Evolutionary conservation across 805 yeast genomes (phyloP).

Genomic region (Candida nitratophila): DNA sequence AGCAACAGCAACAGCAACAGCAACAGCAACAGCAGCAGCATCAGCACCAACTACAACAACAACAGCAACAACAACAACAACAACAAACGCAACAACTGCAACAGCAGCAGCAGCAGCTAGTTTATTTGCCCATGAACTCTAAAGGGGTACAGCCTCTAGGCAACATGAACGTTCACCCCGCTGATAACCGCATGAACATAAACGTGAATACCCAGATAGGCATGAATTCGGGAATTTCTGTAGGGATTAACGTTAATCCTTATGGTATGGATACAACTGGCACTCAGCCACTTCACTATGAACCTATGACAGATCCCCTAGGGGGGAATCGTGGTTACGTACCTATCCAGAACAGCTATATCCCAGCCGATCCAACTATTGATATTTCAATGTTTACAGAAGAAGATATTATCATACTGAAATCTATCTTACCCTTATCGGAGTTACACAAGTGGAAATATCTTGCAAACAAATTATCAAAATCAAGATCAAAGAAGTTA

Average conservation of each 20-base stretch:
- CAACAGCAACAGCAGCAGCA: background rate
- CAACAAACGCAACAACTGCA: background rate
- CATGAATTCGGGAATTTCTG: too few species aligned
- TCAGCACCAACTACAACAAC: background rate
- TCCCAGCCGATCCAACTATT: slow-evolving; percentile 18
- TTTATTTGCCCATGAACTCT: background rate
- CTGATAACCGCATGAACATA: too few species aligned
- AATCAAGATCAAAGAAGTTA: slow-evolving; percentile 22
- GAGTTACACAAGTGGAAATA: slow-evolving; percentile 29
- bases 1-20: background rate
- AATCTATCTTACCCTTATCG: slow-evolving; percentile 21
- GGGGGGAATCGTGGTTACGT: slow-evolving; percentile 11
- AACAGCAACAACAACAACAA: background rate
- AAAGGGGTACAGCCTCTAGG: background rate
- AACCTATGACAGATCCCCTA: slow-evolving; percentile 3
- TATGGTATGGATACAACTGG: too few species aligned
- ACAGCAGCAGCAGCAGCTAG: background rate
- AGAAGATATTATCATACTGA: slow-evolving; percentile 22
- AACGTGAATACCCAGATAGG: too few species aligned
- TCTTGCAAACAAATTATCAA: slow-evolving; percentile 23
- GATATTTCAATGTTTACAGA: slow-evolving; percentile 21
- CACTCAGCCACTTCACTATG: background rate
- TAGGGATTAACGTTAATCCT: too few species aligned
- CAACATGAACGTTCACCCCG: background rate
- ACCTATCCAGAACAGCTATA: slow-evolving; percentile 10